Conservation (phyloP, 306 rosid species). For the Prunus fruticosa region DNA sequence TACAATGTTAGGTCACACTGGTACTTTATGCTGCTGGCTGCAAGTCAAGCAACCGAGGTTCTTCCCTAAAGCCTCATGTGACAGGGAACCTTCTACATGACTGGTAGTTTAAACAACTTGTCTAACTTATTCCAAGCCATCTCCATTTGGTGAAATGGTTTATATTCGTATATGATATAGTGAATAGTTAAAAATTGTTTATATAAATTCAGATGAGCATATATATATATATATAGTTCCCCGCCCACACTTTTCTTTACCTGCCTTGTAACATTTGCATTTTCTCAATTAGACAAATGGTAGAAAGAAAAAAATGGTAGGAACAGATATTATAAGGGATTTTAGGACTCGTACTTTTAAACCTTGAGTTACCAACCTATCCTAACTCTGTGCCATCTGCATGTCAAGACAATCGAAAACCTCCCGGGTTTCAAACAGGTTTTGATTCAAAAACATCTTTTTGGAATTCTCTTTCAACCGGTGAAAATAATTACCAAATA, state of each 20-base stretch:
- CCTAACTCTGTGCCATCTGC: neutral
- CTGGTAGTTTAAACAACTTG: conserved; percentile 56
- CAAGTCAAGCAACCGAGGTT: conserved; percentile 59
- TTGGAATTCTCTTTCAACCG: neutral
- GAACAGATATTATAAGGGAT: neutral
- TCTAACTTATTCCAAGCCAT: conserved; percentile 13
- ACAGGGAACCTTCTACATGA: conserved; percentile 69
- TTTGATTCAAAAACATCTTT: neutral
- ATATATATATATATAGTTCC: neutral
- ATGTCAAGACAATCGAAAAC: neutral
- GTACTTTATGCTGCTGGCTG: conserved; percentile 62
- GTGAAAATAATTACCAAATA: neutral
- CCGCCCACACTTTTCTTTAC: neutral
- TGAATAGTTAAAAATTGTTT: neutral
- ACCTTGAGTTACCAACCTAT: neutral
- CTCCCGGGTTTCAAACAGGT: neutral
- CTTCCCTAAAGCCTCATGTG: conserved; percentile 78
- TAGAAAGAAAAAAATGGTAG: neutral
- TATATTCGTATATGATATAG: neutral
- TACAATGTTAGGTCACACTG: conserved; percentile 59
- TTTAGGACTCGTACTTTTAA: neutral
- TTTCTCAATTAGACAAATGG: neutral
- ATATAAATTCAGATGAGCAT: neutral
- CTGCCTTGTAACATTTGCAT: neutral
- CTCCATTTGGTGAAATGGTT: neutral